Evolutionary conservation across 306 rosid genomes (phyloP), one percentile per base, ranked within the genome.

Genomic region (Pterocarpus santalinus): DNA sequence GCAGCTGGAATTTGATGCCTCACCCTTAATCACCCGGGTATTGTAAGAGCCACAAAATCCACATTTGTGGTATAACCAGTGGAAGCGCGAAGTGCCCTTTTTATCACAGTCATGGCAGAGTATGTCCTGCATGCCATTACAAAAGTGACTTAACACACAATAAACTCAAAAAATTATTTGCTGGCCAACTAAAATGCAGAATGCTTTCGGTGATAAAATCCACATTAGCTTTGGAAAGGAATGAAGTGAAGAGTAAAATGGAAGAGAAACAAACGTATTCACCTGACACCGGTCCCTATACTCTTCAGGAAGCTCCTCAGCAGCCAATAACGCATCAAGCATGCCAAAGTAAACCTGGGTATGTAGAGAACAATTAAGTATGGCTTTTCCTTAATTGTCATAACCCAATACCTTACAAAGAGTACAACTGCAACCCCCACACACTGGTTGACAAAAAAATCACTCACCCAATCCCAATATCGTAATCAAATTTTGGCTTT

Each of bases 251-350:
- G 81, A 39, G 83, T 15, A 53, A 77, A 52, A 79, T 41, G 75
- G 32, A 38, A 32, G 8, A 61, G 39, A 62, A 5, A 43, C 51
- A 33, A 73, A 82, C 39, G 79, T 81, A 57, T 3, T 51, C 89
- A 94, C 99, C 99, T 95, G 99, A 84, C 83, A 77, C 34, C 89
- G 92, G 76, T 92, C 89, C 87, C 84, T 86, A 72, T 89, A 93
- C 84, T 95, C 99, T 82, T 90, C 98, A 47, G 99, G 99, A 70
- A 95, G 98, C 89, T 89, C 97, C 90, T 95, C 98, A 3, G 98
- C 89, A 75, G 94, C 97, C 97, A 95, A 88, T 79, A 95, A 82
- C 51, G 99, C 99, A 73, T 95, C 99, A 76, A 95, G 98, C 99
- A 95, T 95, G 81, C 99, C 99, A 77, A 95, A 95, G 86, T 93